phyloP scores from a whole-genome alignment of 495 filamentous ascomycete species.

The Hypomontagnella monticulosa region DNA sequence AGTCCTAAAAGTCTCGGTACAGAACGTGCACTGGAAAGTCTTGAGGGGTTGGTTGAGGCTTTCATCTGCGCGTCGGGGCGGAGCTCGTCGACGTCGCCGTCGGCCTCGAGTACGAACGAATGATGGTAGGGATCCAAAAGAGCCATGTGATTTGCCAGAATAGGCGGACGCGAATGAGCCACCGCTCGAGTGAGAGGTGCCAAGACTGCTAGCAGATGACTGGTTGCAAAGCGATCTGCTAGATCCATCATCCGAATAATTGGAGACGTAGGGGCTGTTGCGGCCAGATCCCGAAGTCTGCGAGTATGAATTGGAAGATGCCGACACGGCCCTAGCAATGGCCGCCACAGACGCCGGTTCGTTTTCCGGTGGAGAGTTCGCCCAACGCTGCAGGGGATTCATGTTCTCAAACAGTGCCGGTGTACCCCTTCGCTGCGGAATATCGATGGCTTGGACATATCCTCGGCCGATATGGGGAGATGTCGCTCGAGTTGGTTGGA shows the following conservation, averaged over 20 bases:
- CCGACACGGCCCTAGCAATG: conserved; percentile 79
- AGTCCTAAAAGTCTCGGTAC: conserved; percentile 79
- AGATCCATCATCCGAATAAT: conserved; percentile 71
- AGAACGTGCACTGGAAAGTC: conserved; percentile 87
- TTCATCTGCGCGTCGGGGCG: conserved; percentile 41
- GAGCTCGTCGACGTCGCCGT: conserved; percentile 71
- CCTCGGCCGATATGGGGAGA: conserved; percentile 63
- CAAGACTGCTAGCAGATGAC: conserved; percentile 76
- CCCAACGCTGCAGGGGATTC: conserved; percentile 88
- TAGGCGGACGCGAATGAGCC: conserved; percentile 78
- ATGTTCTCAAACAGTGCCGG: conserved; percentile 67
- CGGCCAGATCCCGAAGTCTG: conserved; percentile 51
- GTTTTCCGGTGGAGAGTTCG: conserved; percentile 84
- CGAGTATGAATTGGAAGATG: conserved; percentile 61
- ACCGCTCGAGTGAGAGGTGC: conserved; percentile 74
- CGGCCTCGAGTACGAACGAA: conserved; percentile 65
- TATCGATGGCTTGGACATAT: conserved; percentile 71
- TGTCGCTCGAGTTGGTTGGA: conserved; percentile 65
- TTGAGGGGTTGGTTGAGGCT: conserved; percentile 51
- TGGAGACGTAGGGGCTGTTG: conserved; percentile 62
- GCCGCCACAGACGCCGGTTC: conserved; percentile 82
- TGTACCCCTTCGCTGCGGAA: conserved; percentile 62
- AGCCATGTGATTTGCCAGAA: conserved; percentile 72
- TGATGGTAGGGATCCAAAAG: conserved; percentile 72
- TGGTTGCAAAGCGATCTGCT: conserved; percentile 73